Evolutionary conservation across 2,329 filamentous ascomycete genomes (phyloP).

Genomic region (Hypomyces rosellus): DNA sequence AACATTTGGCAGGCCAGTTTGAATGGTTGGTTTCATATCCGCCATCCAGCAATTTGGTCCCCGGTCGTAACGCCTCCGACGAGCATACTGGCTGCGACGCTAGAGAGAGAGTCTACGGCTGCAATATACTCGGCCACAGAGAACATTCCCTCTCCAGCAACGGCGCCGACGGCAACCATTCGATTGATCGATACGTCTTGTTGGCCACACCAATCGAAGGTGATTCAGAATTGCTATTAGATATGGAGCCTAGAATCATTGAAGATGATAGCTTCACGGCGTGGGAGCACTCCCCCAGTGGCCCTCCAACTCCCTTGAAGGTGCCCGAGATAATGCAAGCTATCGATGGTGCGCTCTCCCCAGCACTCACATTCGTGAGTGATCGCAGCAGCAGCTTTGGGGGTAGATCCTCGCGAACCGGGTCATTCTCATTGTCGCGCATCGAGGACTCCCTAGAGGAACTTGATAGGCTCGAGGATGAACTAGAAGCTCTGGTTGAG

Average conservation of each 20-base stretch:
- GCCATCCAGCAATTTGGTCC: constrained; percentile 20
- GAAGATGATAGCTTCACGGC: constrained; percentile 18
- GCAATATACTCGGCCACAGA: constrained; percentile 43
- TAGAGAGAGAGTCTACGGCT: constrained; percentile 39
- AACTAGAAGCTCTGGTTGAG: constrained; percentile 48
- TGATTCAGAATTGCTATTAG: constrained; percentile 14
- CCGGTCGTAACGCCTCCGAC: constrained; percentile 9
- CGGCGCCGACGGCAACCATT: constrained; percentile 11
- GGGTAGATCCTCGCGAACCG: constrained; percentile 25
- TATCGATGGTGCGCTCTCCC: constrained; percentile 28
- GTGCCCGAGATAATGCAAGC: constrained; percentile 23
- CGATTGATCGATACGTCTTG: constrained; percentile 38
- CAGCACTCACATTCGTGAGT: constrained; percentile 25
- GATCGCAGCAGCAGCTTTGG: constrained; percentile 29
- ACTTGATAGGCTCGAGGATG: constrained; percentile 55
- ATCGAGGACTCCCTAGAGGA: constrained; percentile 61
- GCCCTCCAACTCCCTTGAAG: constrained; percentile 22
- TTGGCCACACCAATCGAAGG: constrained; percentile 39
- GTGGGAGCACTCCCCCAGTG: constrained; percentile 19
- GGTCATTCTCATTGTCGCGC: constrained; percentile 35
- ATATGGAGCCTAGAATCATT: constrained; percentile 13
- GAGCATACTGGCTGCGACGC: constrained; percentile 6
- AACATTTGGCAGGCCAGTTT: constrained; percentile 43
- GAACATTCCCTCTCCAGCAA: constrained; percentile 17
- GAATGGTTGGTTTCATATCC: constrained; percentile 42